phyloP scores from a whole-genome alignment of 352 stramenopile genomes.

The Phytophthora idaei region DNA sequence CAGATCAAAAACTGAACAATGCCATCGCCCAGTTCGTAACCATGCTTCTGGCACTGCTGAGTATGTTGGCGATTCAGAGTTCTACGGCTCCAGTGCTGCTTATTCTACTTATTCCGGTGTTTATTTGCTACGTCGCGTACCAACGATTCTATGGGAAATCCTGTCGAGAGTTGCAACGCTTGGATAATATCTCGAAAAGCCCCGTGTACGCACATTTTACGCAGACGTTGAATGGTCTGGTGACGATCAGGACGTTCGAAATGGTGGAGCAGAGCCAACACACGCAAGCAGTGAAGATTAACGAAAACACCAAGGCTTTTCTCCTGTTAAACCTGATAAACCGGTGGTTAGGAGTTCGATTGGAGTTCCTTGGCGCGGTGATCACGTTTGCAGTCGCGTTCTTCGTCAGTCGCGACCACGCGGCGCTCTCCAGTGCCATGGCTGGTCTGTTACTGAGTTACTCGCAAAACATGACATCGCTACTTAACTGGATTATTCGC shows the following conservation, averaged over 20 bases:
- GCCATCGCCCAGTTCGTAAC: conserved; percentile 52
- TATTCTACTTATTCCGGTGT: conserved; percentile 62
- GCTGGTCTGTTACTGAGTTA: conserved; percentile 95
- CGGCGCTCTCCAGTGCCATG: conserved; percentile 68
- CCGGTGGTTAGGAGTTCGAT: conserved; percentile 95
- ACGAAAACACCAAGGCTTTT: conserved; percentile 87
- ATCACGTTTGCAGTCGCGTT: conserved; percentile 92
- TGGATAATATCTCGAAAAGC: conserved; percentile 66
- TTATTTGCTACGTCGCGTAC: conserved; percentile 67
- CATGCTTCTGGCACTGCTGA: conserved; percentile 53
- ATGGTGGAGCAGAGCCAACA: conserved; percentile 47
- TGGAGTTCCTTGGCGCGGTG: conserved; percentile 87
- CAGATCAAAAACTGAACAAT: conserved; percentile 66
- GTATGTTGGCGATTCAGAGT: conserved; percentile 61
- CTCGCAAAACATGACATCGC: conserved; percentile 90
- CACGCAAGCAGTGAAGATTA: conserved; percentile 50
- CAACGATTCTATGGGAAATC: conserved; percentile 73
- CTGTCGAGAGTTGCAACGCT: conserved; percentile 67
- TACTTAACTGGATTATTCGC: conserved; percentile 96
- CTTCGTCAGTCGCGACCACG: conserved; percentile 77
- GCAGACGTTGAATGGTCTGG: conserved; percentile 86
- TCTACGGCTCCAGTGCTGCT: conserved; percentile 53
- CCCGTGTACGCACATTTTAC: conserved; percentile 94
- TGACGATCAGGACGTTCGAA: conserved; percentile 73
- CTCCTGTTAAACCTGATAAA: conserved; percentile 92